These are phyloP conservation scores for Chamaenerion angustifolium DNA, from an alignment of 345 rosid genomes.

Conservation along the genomic window DNA sequence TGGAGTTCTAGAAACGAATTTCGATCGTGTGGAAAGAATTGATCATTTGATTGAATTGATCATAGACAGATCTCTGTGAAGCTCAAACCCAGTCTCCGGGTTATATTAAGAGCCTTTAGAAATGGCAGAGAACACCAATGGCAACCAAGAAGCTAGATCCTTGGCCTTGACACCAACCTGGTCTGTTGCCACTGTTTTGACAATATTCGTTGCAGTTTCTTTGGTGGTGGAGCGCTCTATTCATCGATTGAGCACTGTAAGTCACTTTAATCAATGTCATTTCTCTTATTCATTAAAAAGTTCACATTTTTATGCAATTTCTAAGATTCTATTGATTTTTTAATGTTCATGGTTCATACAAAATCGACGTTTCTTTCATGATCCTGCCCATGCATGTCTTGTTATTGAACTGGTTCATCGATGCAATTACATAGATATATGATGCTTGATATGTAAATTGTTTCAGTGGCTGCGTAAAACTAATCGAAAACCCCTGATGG, in stretches of 20 bases:
- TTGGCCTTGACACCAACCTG: conserved; percentile 84
- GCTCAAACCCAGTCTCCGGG: no score
- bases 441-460: conserved; percentile 9
- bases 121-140: conserved; percentile 7
- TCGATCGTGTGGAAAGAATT: no score
- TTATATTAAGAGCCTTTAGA: background rate
- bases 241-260: conserved; percentile 59
- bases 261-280: conserved; percentile 9
- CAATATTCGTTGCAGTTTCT: conserved; percentile 71
- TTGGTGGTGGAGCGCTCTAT: conserved; percentile 77
- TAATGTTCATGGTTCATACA: no score
- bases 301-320: no score
- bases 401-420: no score
- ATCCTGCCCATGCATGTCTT: no score
- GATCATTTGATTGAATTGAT: no score
- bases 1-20: no score
- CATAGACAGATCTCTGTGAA: no score
- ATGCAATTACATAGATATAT: no score
- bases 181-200: conserved; percentile 91
- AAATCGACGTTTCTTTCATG: no score
- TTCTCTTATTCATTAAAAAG: background rate
- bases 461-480: conserved; percentile 72
- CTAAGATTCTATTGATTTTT: no score
- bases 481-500: conserved; percentile 63
- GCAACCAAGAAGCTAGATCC: conserved; percentile 40